Base-by-base conservation (phyloP, 352 stramenopile species). In the Pythium oligandrum region DNA sequence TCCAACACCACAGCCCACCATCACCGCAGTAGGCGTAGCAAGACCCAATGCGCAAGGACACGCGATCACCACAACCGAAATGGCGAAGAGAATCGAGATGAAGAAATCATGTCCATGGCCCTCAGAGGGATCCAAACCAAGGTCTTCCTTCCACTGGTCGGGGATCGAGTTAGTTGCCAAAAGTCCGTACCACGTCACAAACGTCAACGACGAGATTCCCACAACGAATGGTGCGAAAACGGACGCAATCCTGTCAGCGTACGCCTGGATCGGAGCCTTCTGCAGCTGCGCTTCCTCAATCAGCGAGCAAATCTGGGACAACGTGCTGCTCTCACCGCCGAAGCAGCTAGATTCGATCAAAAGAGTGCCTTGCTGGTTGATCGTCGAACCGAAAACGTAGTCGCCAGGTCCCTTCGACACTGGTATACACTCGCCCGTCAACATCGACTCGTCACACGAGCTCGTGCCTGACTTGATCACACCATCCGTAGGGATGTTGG, bases 1-100 rank as follows among this genome's bases (percentile, higher is more conserved):
- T 6, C 81, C 90, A 49, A 96, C 81, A 10, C 82, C 86, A 32
- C 91, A 90, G 3, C 81, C 87, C 10, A 97, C 90, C 79, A 93
- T 94, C 8, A 96, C 83, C 4, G 86, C 86, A 3, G 84, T 96
- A 3, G 86, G 86, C 0, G 84, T 95, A 6, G 86, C 86, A 6
- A 96, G 68, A 4, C 86, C 84, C 2, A 96, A 53, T 36, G 86
- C 86, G 58, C 86, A 96, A 10, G 86, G 86, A 31, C 86, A 96
- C 6, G 80, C 78, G 32, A 98, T 96, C 6, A 96, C 85, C 4
- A 96, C 87, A 5, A 94, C 87, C 3, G 92, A 83, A 37, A 97
- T 87, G 1, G 83, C 87, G 44, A 94, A 95, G 2, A 97, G 46
- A 32, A 96, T 58, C 4, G 81, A 66, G n/a, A 88, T 70, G 50